Percentiles rank a stretch among this genome's conserved stretches.
Evolutionary conservation across 2,329 filamentous ascomycete genomes (phyloP).

Genomic region (Aureobasidium namibiae): DNA sequence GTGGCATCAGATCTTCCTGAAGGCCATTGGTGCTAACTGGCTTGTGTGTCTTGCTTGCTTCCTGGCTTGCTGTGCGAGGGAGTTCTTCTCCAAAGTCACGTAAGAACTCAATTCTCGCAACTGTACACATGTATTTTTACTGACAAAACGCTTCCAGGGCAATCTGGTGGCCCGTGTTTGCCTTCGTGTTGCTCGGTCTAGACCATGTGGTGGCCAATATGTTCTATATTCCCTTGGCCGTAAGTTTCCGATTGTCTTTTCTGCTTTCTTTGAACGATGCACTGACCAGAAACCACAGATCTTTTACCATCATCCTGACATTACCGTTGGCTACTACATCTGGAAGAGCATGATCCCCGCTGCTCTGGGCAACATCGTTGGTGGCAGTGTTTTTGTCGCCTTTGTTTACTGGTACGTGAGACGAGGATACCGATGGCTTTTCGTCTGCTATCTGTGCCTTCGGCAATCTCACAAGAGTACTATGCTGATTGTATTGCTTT

Average conservation of each 20-base stretch:
- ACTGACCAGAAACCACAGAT: slow-evolving; percentile 25
- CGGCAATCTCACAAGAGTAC: no score
- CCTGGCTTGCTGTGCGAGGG: slow-evolving; percentile 40
- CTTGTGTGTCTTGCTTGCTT: slow-evolving; percentile 49
- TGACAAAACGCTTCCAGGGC: no score
- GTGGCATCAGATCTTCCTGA: slow-evolving; percentile 47
- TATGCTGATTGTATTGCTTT: no score
- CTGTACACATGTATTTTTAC: no score
- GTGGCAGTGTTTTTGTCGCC: slow-evolving; percentile 45
- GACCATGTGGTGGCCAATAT: slow-evolving; percentile 54
- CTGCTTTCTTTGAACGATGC: neutral
- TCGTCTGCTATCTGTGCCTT: no score
- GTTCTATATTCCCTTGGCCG: slow-evolving; percentile 35
- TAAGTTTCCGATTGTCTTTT: neutral
- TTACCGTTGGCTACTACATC: slow-evolving; percentile 45
- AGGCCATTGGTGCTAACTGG: slow-evolving; percentile 39
- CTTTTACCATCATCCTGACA: slow-evolving; percentile 36
- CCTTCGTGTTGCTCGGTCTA: slow-evolving; percentile 39
- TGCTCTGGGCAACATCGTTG: slow-evolving; percentile 46
- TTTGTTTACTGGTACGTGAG: slow-evolving; percentile 45
- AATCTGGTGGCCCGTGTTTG: slow-evolving; percentile 50
- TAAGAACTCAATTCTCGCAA: no score
- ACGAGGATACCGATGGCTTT: no score
- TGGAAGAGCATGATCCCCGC: slow-evolving; percentile 51
- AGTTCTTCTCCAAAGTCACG: slow-evolving; percentile 46